These are phyloP conservation scores for Elsinoe ampelina DNA, from an alignment of 2,329 filamentous ascomycete species.

Conservation along the genomic window DNA sequence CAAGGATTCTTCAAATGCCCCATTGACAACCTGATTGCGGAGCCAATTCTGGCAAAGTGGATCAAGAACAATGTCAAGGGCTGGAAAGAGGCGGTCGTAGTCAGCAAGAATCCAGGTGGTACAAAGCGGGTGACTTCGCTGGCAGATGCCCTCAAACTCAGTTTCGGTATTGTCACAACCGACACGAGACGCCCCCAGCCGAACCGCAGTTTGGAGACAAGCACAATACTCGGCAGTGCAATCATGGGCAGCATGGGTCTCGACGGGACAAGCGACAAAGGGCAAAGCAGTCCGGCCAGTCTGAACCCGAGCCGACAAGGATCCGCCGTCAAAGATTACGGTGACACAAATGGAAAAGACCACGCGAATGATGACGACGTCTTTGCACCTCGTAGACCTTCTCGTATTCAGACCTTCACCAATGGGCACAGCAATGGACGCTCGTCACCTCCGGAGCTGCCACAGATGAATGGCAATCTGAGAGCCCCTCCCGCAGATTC, in stretches of 20 bases:
- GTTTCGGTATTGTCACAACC: constrained; percentile 92
- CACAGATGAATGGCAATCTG: not conserved
- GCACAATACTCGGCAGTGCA: constrained; percentile 56
- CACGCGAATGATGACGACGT: constrained; percentile 27
- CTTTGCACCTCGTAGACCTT: constrained; percentile 4
- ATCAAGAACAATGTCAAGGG: constrained; percentile 78
- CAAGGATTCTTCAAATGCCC: constrained; percentile 98
- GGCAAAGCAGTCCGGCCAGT: not conserved
- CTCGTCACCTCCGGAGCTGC: not conserved
- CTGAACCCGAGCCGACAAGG: not conserved
- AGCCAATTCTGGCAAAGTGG: constrained; percentile 92
- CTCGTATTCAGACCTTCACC: not conserved
- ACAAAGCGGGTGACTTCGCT: constrained; percentile 95
- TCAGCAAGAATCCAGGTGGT: constrained; percentile 95
- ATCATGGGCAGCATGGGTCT: constrained; percentile 11
- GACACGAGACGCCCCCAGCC: constrained; percentile 50
- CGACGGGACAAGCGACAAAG: constrained; percentile 1
- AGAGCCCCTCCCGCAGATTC: constrained; percentile 13
- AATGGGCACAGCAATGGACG: not conserved
- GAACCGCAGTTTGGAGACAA: constrained; percentile 59
- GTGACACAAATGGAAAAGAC: constrained; percentile 33
- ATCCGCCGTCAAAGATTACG: constrained; percentile 10
- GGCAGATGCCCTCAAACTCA: constrained; percentile 90
- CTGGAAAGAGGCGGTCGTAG: constrained; percentile 88
- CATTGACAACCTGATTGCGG: constrained; percentile 93